Conservation (phyloP, 208 protist genomes). For the Acanthamoeba castellanii region DNA sequence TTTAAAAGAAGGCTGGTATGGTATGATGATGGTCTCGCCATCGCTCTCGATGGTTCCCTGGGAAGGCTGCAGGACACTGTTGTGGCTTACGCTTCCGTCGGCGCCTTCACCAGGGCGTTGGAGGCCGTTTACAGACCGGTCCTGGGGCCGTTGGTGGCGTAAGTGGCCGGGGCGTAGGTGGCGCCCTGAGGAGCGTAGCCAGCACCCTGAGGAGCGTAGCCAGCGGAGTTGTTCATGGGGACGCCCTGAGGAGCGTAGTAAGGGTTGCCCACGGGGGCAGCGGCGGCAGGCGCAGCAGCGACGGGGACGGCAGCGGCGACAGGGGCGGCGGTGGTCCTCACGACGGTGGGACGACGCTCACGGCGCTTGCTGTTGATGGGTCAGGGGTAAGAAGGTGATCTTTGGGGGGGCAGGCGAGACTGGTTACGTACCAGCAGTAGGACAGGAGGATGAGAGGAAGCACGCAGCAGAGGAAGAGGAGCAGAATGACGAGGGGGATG, state of each 20-base stretch:
- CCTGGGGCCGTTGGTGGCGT: neutral
- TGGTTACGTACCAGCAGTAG: neutral
- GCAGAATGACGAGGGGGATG: constrained; percentile 5
- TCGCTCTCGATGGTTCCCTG: no score
- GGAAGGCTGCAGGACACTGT: no score
- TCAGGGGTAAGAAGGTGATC: no score
- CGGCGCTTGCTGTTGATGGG: neutral
- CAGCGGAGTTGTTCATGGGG: no score
- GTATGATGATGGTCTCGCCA: no score
- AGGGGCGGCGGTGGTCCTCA: constrained; percentile 9
- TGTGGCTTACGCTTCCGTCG: no score
- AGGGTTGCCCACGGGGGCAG: no score
- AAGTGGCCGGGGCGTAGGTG: neutral
- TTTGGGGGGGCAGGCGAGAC: neutral
- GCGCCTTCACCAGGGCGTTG: no score
- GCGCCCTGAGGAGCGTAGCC: neutral
- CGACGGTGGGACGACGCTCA: constrained; percentile 1
- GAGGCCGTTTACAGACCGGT: neutral
- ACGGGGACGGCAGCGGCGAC: neutral
- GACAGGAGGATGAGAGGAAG: neutral
- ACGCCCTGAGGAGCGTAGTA: no score
- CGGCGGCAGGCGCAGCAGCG: neutral
- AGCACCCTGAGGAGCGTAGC: neutral
- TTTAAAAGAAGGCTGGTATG: no score
- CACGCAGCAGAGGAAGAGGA: constrained; percentile 29